phyloP scores from a whole-genome alignment of 2,329 filamentous ascomycete genomes.

The Fusarium sp. region DNA sequence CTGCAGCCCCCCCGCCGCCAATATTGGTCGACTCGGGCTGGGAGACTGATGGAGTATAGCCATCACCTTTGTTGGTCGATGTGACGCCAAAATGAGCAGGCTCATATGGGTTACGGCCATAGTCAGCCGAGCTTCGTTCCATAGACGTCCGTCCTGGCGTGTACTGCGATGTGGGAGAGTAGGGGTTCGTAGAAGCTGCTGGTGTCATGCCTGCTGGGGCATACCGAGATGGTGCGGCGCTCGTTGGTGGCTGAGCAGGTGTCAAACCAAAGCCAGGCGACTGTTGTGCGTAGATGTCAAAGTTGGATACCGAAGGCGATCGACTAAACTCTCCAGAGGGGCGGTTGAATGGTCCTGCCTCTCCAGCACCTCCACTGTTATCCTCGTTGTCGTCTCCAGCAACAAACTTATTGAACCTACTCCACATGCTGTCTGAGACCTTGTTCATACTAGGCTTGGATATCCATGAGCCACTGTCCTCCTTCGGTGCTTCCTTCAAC shows the following conservation, averaged over 20 bases:
- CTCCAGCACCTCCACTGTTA: constrained; percentile 69
- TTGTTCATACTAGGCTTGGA: constrained; percentile 96
- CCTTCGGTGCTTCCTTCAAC: constrained; percentile 85
- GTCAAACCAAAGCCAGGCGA: constrained; percentile 46
- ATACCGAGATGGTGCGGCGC: constrained; percentile 52
- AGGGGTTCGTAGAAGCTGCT: constrained; percentile 39
- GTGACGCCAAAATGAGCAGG: constrained; percentile 41
- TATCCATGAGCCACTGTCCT: constrained; percentile 86
- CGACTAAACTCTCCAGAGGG: constrained; percentile 79
- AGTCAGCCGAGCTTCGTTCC: constrained; percentile 46
- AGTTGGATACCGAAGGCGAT: constrained; percentile 73
- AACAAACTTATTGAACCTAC: constrained; percentile 95
- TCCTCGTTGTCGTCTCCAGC: constrained; percentile 90
- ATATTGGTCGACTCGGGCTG: constrained; percentile 20
- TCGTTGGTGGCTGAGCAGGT: constrained; percentile 48
- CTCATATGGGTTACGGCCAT: constrained; percentile 50
- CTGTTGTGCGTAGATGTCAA: constrained; percentile 76
- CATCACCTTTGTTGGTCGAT: constrained; percentile 20
- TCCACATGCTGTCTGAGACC: constrained; percentile 89
- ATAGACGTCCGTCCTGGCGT: constrained; percentile 51
- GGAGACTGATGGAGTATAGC: constrained; percentile 34
- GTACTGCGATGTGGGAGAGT: constrained; percentile 59
- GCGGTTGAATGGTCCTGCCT: constrained; percentile 82
- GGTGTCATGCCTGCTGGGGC: constrained; percentile 43
- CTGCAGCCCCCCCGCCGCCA: constrained; percentile 16